These are phyloP conservation scores for Chlamydomonas asymmetrica DNA, from an alignment of 139 green algal species.

Conservation along the genomic window DNA sequence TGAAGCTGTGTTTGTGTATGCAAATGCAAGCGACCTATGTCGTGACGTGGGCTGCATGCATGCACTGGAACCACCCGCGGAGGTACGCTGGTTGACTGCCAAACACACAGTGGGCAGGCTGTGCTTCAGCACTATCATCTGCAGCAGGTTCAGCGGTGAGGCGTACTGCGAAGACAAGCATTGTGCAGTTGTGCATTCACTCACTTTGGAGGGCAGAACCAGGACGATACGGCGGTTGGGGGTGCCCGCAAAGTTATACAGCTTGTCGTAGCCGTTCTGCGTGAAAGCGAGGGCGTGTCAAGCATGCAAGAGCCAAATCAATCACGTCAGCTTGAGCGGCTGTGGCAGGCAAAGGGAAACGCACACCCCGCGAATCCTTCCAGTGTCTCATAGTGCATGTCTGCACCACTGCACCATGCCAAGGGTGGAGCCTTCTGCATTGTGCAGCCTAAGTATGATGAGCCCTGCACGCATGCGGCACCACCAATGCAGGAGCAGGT, in stretches of 20 bases:
- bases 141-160: background rate
- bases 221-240: background rate
- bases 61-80: too few species aligned
- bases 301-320: background rate
- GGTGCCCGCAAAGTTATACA: background rate
- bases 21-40: too few species aligned
- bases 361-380: too few species aligned
- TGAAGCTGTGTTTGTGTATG: too few species aligned
- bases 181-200: background rate
- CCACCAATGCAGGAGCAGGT: background rate
- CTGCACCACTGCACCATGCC: background rate
- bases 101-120: background rate
- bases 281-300: background rate
- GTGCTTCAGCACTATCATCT: background rate
- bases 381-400: too few species aligned
- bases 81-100: background rate
- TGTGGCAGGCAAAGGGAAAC: too few species aligned
- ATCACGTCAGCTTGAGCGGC: too few species aligned
- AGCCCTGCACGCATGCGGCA: background rate
- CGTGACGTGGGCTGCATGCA: too few species aligned
- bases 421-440: background rate
- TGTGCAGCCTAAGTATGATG: background rate
- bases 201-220: slow-evolving; percentile 6
- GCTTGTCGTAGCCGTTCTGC: slow-evolving; percentile 2
- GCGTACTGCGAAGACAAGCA: background rate